A percentile compares a stretch with the other conserved stretches of the same genome.
Conservation (phyloP, 164 flowering plant genomes). For the Houttuynia cordata region DNA sequence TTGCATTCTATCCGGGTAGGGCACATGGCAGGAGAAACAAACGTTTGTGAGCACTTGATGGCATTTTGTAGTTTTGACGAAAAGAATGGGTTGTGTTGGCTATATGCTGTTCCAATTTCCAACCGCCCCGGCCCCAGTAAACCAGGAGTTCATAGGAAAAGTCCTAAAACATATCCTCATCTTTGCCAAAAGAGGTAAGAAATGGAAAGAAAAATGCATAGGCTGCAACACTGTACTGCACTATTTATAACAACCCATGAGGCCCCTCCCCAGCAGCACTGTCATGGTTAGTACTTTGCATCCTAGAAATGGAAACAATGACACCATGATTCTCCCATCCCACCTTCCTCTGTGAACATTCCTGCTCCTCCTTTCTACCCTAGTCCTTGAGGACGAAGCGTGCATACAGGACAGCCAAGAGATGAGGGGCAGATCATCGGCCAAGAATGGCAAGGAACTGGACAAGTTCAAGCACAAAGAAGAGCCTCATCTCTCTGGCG, state of each 20-base stretch:
- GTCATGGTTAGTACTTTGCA: slow-evolving; percentile 25
- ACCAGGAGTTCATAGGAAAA: slow-evolving; percentile 6
- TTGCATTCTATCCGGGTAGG: too few species aligned
- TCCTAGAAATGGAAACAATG: slow-evolving; percentile 8
- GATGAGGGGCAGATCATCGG: slow-evolving; percentile 23
- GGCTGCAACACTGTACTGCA: slow-evolving; percentile 14
- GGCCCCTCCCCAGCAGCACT: slow-evolving; percentile 19
- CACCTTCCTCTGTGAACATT: neutral
- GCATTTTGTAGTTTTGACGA: neutral
- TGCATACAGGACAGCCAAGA: neutral
- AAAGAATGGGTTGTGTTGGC: neutral
- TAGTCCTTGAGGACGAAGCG: neutral
- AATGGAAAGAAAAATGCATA: slow-evolving; percentile 5
- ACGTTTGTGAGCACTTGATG: neutral
- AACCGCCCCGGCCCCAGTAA: slow-evolving; percentile 12
- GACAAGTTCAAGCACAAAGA: slow-evolving; percentile 13
- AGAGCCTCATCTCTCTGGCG: slow-evolving; percentile 60
- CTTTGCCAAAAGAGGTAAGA: slow-evolving; percentile 18
- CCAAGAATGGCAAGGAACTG: slow-evolving; percentile 5
- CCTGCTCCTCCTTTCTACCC: slow-evolving; percentile 7
- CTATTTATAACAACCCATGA: slow-evolving; percentile 29
- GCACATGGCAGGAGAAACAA: neutral
- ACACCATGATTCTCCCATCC: slow-evolving; percentile 15
- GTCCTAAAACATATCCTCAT: slow-evolving; percentile 15
- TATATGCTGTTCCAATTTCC: slow-evolving; percentile 6